Evolutionary conservation across 2,329 filamentous ascomycete genomes (phyloP).

Genomic region (Chrysoporthe cubensis): DNA sequence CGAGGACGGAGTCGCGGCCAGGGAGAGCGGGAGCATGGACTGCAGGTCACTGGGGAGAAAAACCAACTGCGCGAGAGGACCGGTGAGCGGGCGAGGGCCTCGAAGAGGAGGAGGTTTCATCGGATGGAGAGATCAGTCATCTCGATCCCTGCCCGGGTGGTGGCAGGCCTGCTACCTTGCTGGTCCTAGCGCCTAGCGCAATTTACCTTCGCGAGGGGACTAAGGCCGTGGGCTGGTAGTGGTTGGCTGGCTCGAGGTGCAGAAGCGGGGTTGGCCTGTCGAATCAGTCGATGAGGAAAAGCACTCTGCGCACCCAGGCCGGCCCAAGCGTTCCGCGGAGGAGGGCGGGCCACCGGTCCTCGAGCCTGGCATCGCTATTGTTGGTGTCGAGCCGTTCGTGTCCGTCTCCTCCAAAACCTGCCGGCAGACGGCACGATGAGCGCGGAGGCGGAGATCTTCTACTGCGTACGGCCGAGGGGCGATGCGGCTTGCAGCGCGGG

Average conservation of each 20-base stretch:
- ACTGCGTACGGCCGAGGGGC: background rate
- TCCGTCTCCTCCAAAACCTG: background rate
- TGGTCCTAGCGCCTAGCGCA: slow-evolving; percentile 23
- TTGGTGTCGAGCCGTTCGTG: background rate
- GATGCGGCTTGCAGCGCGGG: background rate
- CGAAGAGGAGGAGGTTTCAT: background rate
- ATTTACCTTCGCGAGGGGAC: slow-evolving; percentile 19
- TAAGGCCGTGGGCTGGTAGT: slow-evolving; percentile 22
- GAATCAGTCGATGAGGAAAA: slow-evolving; percentile 19
- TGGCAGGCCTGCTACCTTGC: slow-evolving; percentile 10
- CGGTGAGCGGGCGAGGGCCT: background rate
- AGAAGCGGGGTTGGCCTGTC: slow-evolving; percentile 16
- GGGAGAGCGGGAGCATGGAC: no score
- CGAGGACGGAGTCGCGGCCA: no score
- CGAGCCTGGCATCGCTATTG: background rate
- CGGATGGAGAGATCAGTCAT: slow-evolving; percentile 10
- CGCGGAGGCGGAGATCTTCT: background rate
- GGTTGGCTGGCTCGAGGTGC: background rate
- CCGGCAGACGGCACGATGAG: background rate
- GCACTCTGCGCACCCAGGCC: background rate
- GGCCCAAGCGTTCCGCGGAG: slow-evolving; percentile 8
- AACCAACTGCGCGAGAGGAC: no score
- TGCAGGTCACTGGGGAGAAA: no score
- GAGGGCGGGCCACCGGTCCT: background rate
- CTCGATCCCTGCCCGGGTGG: slow-evolving; percentile 21